A percentile compares a stretch with the other conserved stretches of the same genome.
Evolutionary conservation across 495 filamentous ascomycete genomes (phyloP).

Genomic region (Tuber melanosporum): DNA sequence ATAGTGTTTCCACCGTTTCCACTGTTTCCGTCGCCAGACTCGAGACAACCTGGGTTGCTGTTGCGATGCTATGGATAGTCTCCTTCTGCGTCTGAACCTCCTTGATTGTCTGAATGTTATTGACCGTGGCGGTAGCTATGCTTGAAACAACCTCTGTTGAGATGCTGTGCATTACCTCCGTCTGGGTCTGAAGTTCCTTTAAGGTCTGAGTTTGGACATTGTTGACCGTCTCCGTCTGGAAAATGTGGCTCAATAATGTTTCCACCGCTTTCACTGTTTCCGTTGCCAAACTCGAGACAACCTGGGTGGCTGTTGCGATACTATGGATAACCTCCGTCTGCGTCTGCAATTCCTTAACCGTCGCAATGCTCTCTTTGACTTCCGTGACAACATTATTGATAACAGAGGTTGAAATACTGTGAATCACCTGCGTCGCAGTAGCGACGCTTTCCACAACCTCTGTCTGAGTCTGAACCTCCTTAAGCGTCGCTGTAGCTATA

Average conservation of each 20-base stretch:
- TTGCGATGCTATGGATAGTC: slow-evolving; percentile 11
- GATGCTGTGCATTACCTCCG: neutral
- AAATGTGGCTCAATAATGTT: neutral
- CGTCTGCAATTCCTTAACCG: slow-evolving; percentile 16
- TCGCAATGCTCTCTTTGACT: slow-evolving; percentile 21
- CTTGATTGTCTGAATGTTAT: slow-evolving; percentile 13
- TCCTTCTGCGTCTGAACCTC: slow-evolving; percentile 16
- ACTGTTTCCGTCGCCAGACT: slow-evolving; percentile 18
- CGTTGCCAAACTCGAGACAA: slow-evolving; percentile 14
- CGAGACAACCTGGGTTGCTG: slow-evolving; percentile 15
- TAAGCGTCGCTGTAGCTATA: neutral
- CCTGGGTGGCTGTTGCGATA: slow-evolving; percentile 23
- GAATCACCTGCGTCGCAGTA: slow-evolving; percentile 10
- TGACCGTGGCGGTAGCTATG: slow-evolving; percentile 20
- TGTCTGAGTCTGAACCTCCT: neutral
- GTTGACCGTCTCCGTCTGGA: slow-evolving; percentile 14
- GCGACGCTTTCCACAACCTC: neutral
- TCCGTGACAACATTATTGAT: slow-evolving; percentile 10
- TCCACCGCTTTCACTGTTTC: slow-evolving; percentile 7
- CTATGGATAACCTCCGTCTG: slow-evolving; percentile 23
- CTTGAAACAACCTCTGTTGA: slow-evolving; percentile 12
- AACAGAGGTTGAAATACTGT: slow-evolving; percentile 12
- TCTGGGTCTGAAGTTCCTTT: slow-evolving; percentile 9
- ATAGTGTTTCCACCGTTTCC: neutral
- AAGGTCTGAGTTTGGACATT: slow-evolving; percentile 11